These are phyloP conservation scores for Collybia mongolica DNA, from an alignment of 768 basidiomycete genomes.

Conservation along the genomic window DNA sequence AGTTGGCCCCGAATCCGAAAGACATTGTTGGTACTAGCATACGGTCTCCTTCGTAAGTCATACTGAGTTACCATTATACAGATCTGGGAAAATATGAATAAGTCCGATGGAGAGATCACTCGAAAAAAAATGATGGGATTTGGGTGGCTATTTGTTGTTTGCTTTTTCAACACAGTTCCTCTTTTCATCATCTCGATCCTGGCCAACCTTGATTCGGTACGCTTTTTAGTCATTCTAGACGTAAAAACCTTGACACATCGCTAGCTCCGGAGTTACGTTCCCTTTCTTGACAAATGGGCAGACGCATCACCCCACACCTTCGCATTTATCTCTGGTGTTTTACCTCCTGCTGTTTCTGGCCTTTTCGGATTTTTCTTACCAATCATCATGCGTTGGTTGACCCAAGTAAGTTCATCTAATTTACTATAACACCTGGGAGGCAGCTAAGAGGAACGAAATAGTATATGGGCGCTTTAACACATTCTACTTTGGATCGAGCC, in stretches of 20 bases:
- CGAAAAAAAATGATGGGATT: conserved; percentile 78
- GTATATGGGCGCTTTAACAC: conserved; percentile 62
- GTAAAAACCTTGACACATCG: conserved; percentile 7
- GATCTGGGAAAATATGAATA: conserved; percentile 92
- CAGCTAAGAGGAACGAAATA: conserved; percentile 55
- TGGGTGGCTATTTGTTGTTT: conserved; percentile 70
- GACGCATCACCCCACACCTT: conserved; percentile 63
- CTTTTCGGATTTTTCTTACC: conserved; percentile 91
- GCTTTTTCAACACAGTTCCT: conserved; percentile 94
- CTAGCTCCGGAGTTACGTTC: conserved; percentile 65
- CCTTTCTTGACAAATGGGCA: conserved; percentile 75
- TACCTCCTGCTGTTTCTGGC: conserved; percentile 87
- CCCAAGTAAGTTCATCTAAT: conserved; percentile 45
- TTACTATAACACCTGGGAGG: conserved; percentile 62
- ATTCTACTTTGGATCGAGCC: conserved; percentile 82
- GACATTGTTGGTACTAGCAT: conserved; percentile 61
- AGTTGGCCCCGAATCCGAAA: conserved; percentile 84
- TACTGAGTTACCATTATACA: conserved; percentile 22
- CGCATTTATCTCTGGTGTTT: conserved; percentile 85
- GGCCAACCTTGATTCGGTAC: conserved; percentile 83
- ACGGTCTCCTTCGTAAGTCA: not conserved
- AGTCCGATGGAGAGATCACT: conserved; percentile 61
- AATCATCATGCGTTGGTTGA: conserved; percentile 87
- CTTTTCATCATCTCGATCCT: conserved; percentile 86
- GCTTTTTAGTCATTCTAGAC: conserved; percentile 19